Conservation (phyloP, 2,329 filamentous ascomycete genomes). For the Parafenestella ontariensis region DNA sequence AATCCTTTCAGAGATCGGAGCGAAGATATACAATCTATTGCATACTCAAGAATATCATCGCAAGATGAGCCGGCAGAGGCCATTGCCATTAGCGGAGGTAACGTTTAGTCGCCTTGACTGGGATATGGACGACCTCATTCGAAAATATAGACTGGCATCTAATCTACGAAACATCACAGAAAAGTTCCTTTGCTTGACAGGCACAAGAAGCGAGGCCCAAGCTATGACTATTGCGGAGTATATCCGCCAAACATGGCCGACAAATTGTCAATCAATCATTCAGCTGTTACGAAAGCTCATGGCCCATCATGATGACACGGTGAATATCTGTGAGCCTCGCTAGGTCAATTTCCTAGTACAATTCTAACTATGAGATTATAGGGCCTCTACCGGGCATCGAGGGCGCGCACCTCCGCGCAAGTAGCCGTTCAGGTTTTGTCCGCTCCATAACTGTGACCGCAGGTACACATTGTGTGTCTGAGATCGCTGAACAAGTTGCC, state of each 20-base stretch:
- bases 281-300: too few species aligned
- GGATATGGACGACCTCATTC: not conserved
- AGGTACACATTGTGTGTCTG: not conserved
- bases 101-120: not conserved
- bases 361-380: too few species aligned
- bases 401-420: too few species aligned
- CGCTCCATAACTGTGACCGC: not conserved
- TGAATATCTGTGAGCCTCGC: not conserved
- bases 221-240: not conserved
- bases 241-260: conserved; percentile 3
- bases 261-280: too few species aligned
- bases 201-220: not conserved
- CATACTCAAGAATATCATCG: not conserved
- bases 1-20: too few species aligned
- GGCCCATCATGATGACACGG: not conserved
- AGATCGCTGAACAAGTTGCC: conserved; percentile 4
- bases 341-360: too few species aligned
- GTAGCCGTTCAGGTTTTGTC: too few species aligned
- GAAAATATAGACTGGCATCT: not conserved
- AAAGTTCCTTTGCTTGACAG: not conserved
- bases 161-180: not conserved
- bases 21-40: not conserved
- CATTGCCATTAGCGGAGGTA: not conserved
- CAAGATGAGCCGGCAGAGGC: not conserved
- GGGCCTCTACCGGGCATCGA: too few species aligned